Evolutionary conservation across 306 rosid species (phyloP), one percentile per base, ranked within the genome.

Genomic region (Senna siamea): DNA sequence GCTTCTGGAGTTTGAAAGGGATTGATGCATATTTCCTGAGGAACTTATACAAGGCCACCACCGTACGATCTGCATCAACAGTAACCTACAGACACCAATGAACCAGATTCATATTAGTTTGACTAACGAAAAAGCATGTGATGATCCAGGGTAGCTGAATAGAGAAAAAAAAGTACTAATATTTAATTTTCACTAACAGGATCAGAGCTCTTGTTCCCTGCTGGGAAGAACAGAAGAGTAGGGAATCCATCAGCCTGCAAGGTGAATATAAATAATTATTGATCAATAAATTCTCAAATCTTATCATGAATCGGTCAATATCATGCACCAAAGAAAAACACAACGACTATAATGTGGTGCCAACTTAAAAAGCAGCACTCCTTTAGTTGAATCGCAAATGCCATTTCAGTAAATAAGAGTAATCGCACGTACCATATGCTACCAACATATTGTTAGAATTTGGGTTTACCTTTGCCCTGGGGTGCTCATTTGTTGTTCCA

Each of bases 401-500:
- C 74, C 80, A 19, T 26, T 74, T 54, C 12, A n/a, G 13, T 63
- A 55, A 41, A 66, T 66, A 18, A 26, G 20, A 48, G 60, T 35
- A 48, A 54, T 38, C 46, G 12, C 74, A 79, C 92, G 83, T 54
- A 81, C 41, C 51, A 70, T 57, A 72, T 54, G 34, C 57, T 66
- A 43, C 41, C 61, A 46, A 72, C 12, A 50, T 41, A 17, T 69
- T 9, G 48, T 43, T 19, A 35, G 17, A 71, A 23, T 51, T 74
- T 72, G 74, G 76, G 34, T 50, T 78, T 85, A 95, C 99, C 98
- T 95, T 92, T 22, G 91, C 99, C 85, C 97, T 90, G 47, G 96
- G 97, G 82, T 95, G 99, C 85, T 95, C 99, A 66, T 95, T 95
- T 82, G 95, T 87, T 71, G 98, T 92, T 76, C 99, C 99, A 26